Base-by-base conservation (phyloP, 2,329 filamentous ascomycete genomes). In the Cladosporium sp. region DNA sequence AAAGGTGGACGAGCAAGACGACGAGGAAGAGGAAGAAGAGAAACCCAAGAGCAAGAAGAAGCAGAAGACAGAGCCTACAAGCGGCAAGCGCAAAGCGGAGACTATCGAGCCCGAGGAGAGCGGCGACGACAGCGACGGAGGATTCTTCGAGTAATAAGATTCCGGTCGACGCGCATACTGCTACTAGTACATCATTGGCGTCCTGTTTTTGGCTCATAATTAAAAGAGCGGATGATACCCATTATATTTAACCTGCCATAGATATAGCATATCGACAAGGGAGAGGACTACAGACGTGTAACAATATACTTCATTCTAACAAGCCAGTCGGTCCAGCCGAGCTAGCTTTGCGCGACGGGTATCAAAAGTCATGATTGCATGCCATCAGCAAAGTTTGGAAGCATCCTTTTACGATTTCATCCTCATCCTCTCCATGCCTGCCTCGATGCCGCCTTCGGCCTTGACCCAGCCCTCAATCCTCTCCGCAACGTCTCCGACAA, bases 401-500 rank as follows among this genome's bases (percentile, higher is more conserved):
- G 15, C 28, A 24, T 25, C 51, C 39, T 15, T 22, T 20, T 45
- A 54, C 5, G 39, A 36, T 20, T 55, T 55, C 28, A 55, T 20
- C 52, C 52, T 37, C 32, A 55, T 55, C 39, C 52, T 55, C 40
- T 55, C 32, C 40, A 55, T 17, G 0, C 52, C 52, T 28, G 28
- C 60, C 37, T 60, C 61, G 35, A 62, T 59, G 7, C 57, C 64
- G 25, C 63, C 34, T 42, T 47, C 28, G 13, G 15, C 68, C 15
- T 61, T 64, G 15, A 73, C 66, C 72, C 72, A 74, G 25, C 63
- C 60, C 56, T 71, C 68, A 15, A 73, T 64, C 60, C 70, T 60
- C 56, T 68, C 70, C 36, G 68, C 67, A 28, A 73, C 70, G 57
- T 73, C 70, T 8, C 70, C 70, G 8, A 74, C 70, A 47, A 74